These are phyloP conservation scores for Trichophaea hybrida DNA, from an alignment of 2,329 filamentous ascomycete species.

Conservation along the genomic window DNA sequence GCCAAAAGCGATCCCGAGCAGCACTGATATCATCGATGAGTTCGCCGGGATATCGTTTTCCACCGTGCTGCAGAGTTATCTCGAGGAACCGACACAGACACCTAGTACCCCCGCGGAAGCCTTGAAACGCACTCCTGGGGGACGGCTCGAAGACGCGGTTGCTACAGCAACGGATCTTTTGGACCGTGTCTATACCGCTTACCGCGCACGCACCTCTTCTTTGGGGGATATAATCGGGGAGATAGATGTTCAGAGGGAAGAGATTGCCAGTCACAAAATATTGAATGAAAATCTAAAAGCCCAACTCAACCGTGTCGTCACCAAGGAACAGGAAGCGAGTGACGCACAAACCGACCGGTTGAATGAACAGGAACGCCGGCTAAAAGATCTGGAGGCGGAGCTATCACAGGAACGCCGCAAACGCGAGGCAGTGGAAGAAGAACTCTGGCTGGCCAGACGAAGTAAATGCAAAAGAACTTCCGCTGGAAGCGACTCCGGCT, in stretches of 20 bases:
- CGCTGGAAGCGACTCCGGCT: slow-evolving; percentile 36
- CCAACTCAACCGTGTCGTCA: slow-evolving; percentile 47
- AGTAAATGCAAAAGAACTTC: slow-evolving; percentile 31
- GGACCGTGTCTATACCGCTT: slow-evolving; percentile 44
- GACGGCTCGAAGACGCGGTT: slow-evolving; percentile 48
- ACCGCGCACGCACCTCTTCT: slow-evolving; percentile 40
- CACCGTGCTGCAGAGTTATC: slow-evolving; percentile 12
- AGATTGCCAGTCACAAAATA: slow-evolving; percentile 42
- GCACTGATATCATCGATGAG: slow-evolving; percentile 18
- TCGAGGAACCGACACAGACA: slow-evolving; percentile 8
- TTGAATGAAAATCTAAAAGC: slow-evolving; percentile 42
- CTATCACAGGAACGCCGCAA: slow-evolving; percentile 27
- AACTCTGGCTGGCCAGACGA: slow-evolving; percentile 23
- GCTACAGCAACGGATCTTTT: slow-evolving; percentile 43
- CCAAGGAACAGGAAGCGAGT: slow-evolving; percentile 42
- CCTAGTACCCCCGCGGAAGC: slow-evolving; percentile 14
- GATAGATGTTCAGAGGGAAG: slow-evolving; percentile 41
- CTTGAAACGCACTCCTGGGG: slow-evolving; percentile 15
- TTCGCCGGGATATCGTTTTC: slow-evolving; percentile 20
- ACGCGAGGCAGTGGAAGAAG: slow-evolving; percentile 27
- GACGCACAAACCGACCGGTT: slow-evolving; percentile 39
- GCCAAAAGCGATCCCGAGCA: background rate
- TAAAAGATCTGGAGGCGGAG: slow-evolving; percentile 17
- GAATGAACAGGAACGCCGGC: slow-evolving; percentile 37
- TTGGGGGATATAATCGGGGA: slow-evolving; percentile 41